phyloP scores from a whole-genome alignment of 1,284 basidiomycete genomes.

The Cutaneotrichosporon sp. region DNA sequence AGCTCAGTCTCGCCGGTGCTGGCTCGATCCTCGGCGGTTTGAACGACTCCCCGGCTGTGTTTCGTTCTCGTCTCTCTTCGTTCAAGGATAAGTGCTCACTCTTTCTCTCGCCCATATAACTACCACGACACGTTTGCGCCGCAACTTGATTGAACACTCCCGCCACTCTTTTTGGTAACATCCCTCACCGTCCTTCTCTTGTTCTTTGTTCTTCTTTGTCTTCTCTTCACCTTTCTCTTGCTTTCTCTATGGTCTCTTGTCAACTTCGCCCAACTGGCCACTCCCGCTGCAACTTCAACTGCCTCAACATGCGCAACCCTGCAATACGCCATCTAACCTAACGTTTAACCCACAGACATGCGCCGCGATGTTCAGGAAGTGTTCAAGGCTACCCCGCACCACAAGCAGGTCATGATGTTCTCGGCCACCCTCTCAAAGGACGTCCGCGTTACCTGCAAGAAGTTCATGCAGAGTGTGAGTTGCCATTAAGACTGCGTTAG shows the following conservation, averaged over 20 bases:
- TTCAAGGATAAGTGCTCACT: conserved; percentile 14
- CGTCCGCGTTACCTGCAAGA: conserved; percentile 95
- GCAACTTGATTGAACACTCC: not conserved
- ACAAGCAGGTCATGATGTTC: conserved; percentile 99
- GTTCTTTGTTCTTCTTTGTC: not conserved
- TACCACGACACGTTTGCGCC: not conserved
- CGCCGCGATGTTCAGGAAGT: conserved; percentile 99
- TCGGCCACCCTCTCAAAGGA: conserved; percentile 97
- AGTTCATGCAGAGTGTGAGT: conserved; percentile 98
- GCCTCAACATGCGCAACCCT: conserved; percentile 3
- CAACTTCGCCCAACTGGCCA: not conserved
- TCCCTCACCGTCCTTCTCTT: not conserved
- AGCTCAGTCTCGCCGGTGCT: too few species aligned
- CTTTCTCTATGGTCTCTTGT: too few species aligned
- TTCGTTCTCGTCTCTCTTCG: conserved; percentile 30
- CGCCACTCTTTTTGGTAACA: too few species aligned
- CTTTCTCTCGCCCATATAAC: too few species aligned
- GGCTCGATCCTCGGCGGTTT: conserved; percentile 2
- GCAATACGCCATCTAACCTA: too few species aligned
- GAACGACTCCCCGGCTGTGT: conserved; percentile 11
- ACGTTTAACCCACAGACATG: conserved; percentile 72
- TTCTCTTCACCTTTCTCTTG: not conserved
- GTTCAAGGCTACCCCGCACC: conserved; percentile 98
- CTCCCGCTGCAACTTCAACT: not conserved
- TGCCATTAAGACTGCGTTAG: not conserved